Evolutionary conservation across 352 stramenopile species (phyloP).

Genomic region (Phytopythium mirpurense): DNA sequence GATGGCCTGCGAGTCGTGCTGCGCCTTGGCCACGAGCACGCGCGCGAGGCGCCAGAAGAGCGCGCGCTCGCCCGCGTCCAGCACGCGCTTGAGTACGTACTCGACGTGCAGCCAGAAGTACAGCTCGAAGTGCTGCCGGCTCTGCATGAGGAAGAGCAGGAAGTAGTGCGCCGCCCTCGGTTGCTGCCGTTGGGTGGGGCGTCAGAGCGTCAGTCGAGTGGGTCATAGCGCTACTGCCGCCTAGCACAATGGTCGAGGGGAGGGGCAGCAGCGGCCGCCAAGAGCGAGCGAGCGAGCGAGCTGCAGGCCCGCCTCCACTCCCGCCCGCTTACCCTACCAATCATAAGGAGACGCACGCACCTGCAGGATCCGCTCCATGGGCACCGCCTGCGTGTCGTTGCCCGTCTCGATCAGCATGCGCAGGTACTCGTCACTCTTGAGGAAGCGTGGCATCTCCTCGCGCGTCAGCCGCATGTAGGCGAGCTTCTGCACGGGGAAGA

Average conservation of each 20-base stretch:
- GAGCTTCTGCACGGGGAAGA: constrained; percentile 83
- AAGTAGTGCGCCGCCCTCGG: constrained; percentile 82
- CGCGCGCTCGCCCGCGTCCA: constrained; percentile 37
- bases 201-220: neutral
- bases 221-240: too few species aligned
- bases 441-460: constrained; percentile 78
- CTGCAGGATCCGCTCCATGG: constrained; percentile 75
- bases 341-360: constrained; percentile 12
- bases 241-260: too few species aligned
- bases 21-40: constrained; percentile 65
- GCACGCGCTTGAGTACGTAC: constrained; percentile 73
- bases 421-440: constrained; percentile 82
- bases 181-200: constrained; percentile 19
- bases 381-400: constrained; percentile 65
- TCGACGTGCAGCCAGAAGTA: constrained; percentile 88
- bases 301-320: too few species aligned
- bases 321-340: too few species aligned
- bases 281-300: too few species aligned
- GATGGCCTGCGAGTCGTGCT: constrained; percentile 77
- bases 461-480: constrained; percentile 78
- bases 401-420: constrained; percentile 83
- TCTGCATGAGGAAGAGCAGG: constrained; percentile 84
- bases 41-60: constrained; percentile 68
- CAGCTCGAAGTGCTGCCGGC: constrained; percentile 80
- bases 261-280: too few species aligned